Evolutionary conservation across 2,329 filamentous ascomycete genomes (phyloP).

Genomic region (Davidsoniella neocaledoniae): DNA sequence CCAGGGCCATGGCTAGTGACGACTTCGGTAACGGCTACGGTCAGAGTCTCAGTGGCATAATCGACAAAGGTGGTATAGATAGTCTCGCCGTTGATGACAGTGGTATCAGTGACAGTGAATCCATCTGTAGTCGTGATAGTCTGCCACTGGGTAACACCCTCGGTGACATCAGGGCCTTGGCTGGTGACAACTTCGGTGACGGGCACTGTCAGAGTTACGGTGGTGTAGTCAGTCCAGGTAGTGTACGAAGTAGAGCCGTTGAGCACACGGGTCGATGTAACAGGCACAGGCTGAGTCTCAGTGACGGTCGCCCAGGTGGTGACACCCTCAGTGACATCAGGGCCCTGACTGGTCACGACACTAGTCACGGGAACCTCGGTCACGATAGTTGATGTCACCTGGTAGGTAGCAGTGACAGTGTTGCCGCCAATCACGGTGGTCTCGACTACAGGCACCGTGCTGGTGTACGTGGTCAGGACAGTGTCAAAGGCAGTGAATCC

Average conservation of each 20-base stretch:
- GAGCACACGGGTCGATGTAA: neutral
- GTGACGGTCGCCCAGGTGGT: constrained; percentile 3
- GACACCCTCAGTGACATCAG: constrained; percentile 2
- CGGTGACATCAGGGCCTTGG: constrained; percentile 4
- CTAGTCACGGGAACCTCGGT: constrained; percentile 14
- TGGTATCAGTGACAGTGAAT: neutral
- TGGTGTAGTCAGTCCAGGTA: constrained; percentile 1
- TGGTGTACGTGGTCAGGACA: constrained; percentile 6
- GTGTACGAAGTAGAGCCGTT: constrained; percentile 1
- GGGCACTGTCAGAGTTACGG: neutral
- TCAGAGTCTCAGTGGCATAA: constrained; percentile 1
- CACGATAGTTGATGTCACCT: constrained; percentile 1
- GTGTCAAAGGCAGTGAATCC: neutral
- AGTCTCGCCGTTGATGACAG: constrained; percentile 8
- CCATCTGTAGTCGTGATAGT: constrained; percentile 2
- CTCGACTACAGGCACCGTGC: constrained; percentile 6
- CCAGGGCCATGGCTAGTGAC: constrained; percentile 1
- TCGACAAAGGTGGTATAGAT: neutral
- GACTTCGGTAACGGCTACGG: neutral
- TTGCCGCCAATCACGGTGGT: constrained; percentile 1
- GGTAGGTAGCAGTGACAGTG: constrained; percentile 4
- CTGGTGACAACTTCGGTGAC: constrained; percentile 3
- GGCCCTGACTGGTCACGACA: constrained; percentile 15
- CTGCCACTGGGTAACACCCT: neutral
- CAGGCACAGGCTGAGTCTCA: neutral